Base-by-base conservation (phyloP, 306 rosid species). In the Vigna nakashimae region DNA sequence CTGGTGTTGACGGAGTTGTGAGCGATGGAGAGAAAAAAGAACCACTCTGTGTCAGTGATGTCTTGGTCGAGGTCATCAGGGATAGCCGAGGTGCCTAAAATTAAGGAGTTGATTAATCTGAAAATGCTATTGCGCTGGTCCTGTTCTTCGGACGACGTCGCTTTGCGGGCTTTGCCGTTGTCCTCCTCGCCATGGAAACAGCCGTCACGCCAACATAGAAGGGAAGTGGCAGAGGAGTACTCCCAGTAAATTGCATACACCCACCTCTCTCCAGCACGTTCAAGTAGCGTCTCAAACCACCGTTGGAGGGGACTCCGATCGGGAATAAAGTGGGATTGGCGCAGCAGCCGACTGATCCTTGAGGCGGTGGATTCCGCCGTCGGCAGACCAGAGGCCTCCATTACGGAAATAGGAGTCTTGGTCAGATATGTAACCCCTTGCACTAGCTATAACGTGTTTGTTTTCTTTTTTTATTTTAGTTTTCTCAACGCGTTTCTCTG, bases 221-320 rank as follows among this genome's bases (percentile, higher is more conserved):
- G 83, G 0, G 93, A 64, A 8, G 45, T 0, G 5, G 88, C 87
- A 7, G 92, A 12, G 17, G 36, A 69, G 17, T 81, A 36, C 77
- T 90, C 92, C 98, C 98, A 94, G 88, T 92, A 94, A 53, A 94
- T 94, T 3, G 96, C 97, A 73, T 94, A 92, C 20, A 94, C 90
- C 97, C 97, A 94, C 72, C 56, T 82, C 83, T 93, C 92, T 0
- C 82, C 74, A 1, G 94, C 84, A 1, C 90, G 90, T 3, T 94
- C 96, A 26, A 94, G 92, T 38, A 94, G 51, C 0, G 92, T 86
- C 53, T 89, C 97, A 18, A 94, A 94, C 0, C 97, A 87, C 26
- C 87, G 97, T 75, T 90, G 96, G 75, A 92, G 84, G 12, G 58
- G 17, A 59, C 10, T 40, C 11, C 1, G 11, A 7, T 8, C 2